phyloP scores from a whole-genome alignment of 1,284 basidiomycete genomes.

The Apiotrichum gracile region DNA sequence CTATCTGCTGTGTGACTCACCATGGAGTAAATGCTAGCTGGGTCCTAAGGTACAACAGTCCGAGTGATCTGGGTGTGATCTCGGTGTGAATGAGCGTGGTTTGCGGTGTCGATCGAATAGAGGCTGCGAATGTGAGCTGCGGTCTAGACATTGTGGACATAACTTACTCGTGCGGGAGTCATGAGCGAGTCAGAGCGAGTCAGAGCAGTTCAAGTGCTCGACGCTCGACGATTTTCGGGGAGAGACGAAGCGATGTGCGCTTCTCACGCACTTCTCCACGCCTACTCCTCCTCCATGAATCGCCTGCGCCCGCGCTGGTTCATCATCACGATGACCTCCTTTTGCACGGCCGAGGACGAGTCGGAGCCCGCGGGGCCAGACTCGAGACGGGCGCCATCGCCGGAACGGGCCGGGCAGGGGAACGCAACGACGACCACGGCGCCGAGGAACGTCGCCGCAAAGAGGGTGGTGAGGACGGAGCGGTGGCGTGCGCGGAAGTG shows the following conservation, averaged over 20 bases:
- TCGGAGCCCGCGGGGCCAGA: background rate
- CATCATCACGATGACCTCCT: slow-evolving; percentile 45
- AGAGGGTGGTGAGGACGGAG: slow-evolving; percentile 44
- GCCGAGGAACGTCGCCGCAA: slow-evolving; percentile 46
- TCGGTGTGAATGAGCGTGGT: background rate
- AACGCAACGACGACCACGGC: slow-evolving; percentile 46
- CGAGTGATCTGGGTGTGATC: background rate
- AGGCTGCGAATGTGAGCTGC: background rate
- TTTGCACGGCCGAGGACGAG: slow-evolving; percentile 1
- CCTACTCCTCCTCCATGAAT: slow-evolving; percentile 39
- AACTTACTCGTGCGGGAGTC: background rate
- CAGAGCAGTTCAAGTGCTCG: background rate
- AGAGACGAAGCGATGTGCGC: too few relatives aligned
- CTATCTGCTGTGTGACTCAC: background rate
- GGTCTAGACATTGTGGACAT: too few relatives aligned
- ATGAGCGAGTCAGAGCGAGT: background rate
- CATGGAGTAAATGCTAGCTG: too few relatives aligned
- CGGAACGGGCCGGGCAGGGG: slow-evolving; percentile 41
- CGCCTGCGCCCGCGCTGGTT: slow-evolving; percentile 41
- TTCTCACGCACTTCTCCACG: too few relatives aligned
- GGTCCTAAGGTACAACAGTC: background rate
- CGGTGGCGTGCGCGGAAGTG: slow-evolving; percentile 45
- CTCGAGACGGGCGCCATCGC: slow-evolving; percentile 5
- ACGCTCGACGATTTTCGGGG: too few relatives aligned
- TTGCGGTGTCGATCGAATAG: background rate